A percentile compares a stretch with the other conserved stretches of the same genome.
phyloP scores from a whole-genome alignment of 208 protist genomes.

The Eutreptiella sp. region DNA sequence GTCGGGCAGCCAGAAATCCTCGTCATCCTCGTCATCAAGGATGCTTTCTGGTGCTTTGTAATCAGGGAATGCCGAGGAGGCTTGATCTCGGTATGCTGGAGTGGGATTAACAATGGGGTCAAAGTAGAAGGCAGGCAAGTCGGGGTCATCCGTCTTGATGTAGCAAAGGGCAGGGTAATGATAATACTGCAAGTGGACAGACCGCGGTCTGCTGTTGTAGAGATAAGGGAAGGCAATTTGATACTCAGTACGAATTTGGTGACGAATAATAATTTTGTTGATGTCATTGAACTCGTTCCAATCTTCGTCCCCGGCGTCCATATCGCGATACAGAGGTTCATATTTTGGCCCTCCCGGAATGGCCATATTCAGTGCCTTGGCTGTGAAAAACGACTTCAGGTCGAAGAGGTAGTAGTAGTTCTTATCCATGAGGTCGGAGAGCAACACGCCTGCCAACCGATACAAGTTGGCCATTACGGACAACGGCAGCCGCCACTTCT shows the following conservation, averaged over 20 bases:
- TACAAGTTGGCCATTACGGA: slow-evolving; percentile 93
- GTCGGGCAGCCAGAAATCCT: slow-evolving; percentile 49
- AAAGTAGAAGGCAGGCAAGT: slow-evolving; percentile 97
- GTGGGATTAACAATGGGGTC: slow-evolving; percentile 98
- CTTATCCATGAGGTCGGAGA: slow-evolving; percentile 82
- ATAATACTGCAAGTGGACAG: slow-evolving; percentile 83
- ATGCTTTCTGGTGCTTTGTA: slow-evolving; percentile 21
- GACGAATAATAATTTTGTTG: slow-evolving; percentile 99
- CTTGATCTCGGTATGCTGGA: slow-evolving; percentile 45
- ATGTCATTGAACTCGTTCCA: slow-evolving; percentile 99
- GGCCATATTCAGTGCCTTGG: slow-evolving; percentile 98
- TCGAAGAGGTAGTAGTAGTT: slow-evolving; percentile 99
- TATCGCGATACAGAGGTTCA: slow-evolving; percentile 91
- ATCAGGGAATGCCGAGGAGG: not conserved
- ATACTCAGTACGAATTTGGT: slow-evolving; percentile 98
- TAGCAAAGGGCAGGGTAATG: slow-evolving; percentile 84
- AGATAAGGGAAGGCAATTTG: slow-evolving; percentile 99
- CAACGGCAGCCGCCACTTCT: slow-evolving; percentile 86
- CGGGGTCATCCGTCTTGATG: slow-evolving; percentile 81
- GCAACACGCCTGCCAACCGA: slow-evolving; percentile 73
- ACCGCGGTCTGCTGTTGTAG: slow-evolving; percentile 94
- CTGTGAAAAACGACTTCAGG: slow-evolving; percentile 95
- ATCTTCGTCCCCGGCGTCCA: slow-evolving; percentile 85
- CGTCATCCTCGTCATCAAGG: slow-evolving; percentile 33
- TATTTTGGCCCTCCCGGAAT: slow-evolving; percentile 99